Evolutionary conservation across 2,329 filamentous ascomycete species (phyloP).

Genomic region (Nemania sp.): DNA sequence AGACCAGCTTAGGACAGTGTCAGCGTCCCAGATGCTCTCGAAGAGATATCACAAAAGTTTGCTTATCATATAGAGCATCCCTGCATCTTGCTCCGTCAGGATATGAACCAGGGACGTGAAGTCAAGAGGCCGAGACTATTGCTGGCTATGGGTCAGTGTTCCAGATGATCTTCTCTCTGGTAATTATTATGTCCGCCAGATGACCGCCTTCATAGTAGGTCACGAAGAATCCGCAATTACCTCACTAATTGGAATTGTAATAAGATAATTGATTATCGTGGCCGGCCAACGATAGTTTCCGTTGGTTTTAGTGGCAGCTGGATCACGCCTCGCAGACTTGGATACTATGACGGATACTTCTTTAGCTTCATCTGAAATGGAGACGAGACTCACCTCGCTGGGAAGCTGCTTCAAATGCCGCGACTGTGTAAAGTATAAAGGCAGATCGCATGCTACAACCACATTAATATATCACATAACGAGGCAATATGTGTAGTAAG

Average conservation of each 20-base stretch:
- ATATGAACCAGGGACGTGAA: conserved; percentile 4
- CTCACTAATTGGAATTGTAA: neutral
- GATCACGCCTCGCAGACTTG: neutral
- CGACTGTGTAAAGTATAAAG: conserved; percentile 4
- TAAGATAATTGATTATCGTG: neutral
- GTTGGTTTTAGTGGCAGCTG: conserved; percentile 1
- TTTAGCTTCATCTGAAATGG: conserved; percentile 2
- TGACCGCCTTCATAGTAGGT: conserved; percentile 1
- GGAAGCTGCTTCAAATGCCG: conserved; percentile 6
- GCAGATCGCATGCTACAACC: conserved; percentile 1
- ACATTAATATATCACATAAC: too few relatives aligned
- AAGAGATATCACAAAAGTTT: conserved; percentile 6
- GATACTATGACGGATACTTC: conserved; percentile 4
- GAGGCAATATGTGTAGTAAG: too few relatives aligned
- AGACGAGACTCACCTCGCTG: conserved; percentile 4
- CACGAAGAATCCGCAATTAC: conserved; percentile 1
- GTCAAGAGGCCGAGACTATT: conserved; percentile 5
- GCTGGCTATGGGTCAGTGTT: conserved; percentile 1
- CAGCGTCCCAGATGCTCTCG: conserved; percentile 6
- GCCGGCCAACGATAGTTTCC: conserved; percentile 4
- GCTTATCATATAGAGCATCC: conserved; percentile 5
- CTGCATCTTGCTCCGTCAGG: conserved; percentile 1
- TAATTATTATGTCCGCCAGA: neutral
- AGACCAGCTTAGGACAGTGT: conserved; percentile 3
- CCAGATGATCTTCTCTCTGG: neutral